These are phyloP conservation scores for Leccinum laetum DNA, from an alignment of 1,284 basidiomycete species.

Conservation along the genomic window DNA sequence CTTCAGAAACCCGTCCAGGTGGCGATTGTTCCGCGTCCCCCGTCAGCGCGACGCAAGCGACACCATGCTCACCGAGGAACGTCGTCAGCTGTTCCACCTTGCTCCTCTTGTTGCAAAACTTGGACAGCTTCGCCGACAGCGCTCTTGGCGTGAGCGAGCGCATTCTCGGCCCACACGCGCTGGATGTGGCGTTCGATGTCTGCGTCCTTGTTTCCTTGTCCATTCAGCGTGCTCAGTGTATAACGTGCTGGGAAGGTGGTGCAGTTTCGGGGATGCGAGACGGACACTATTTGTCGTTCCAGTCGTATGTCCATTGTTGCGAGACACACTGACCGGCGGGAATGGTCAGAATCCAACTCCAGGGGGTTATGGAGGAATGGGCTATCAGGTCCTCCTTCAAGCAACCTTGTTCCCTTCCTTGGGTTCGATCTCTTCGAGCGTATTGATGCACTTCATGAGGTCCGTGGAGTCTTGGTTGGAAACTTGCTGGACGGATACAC, in stretches of 20 bases:
- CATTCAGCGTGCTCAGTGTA: too few relatives aligned
- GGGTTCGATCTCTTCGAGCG: constrained; percentile 57
- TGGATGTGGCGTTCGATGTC: too few relatives aligned
- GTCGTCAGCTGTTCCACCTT: too few relatives aligned
- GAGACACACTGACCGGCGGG: neutral
- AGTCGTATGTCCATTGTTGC: neutral
- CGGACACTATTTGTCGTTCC: too few relatives aligned
- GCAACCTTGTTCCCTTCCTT: constrained; percentile 38
- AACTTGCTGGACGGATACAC: constrained; percentile 70
- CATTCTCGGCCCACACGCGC: too few relatives aligned
- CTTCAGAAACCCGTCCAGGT: constrained; percentile 72
- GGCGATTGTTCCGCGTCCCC: constrained; percentile 48
- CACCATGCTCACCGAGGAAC: constrained; percentile 31
- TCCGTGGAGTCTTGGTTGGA: constrained; percentile 86
- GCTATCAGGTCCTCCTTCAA: neutral
- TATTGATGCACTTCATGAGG: constrained; percentile 86
- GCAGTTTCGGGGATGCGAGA: too few relatives aligned
- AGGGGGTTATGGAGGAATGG: constrained; percentile 4
- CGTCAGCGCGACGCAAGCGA: too few relatives aligned
- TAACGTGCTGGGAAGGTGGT: too few relatives aligned
- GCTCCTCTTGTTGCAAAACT: too few relatives aligned
- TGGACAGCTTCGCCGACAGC: too few relatives aligned
- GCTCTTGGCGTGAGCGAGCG: too few relatives aligned
- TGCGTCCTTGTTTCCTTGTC: too few relatives aligned
- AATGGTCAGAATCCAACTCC: neutral